These are phyloP conservation scores for Jasminum sambac DNA, from an alignment of 257 asterid genomes.

Conservation along the genomic window DNA sequence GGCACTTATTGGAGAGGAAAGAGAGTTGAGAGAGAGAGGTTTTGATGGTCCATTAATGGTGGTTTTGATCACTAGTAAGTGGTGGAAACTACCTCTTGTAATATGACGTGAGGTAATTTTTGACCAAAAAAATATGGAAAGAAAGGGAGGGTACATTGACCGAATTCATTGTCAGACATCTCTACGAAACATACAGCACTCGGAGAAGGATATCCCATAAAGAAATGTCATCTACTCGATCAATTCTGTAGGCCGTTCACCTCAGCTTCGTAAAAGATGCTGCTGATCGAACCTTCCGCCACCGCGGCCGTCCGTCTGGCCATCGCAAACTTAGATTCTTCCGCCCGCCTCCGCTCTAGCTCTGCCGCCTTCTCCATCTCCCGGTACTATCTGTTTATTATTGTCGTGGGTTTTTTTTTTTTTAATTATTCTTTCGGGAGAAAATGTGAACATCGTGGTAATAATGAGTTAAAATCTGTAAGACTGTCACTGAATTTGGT, in stretches of 20 bases:
- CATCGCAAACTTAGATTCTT: conserved; percentile 41
- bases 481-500: neutral
- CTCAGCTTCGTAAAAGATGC: conserved; percentile 40
- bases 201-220: neutral
- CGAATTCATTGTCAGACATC: too few species aligned
- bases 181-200: neutral
- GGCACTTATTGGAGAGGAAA: too few species aligned
- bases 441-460: neutral
- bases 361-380: conserved; percentile 47
- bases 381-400: conserved; percentile 31
- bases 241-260: neutral
- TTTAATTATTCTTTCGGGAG: neutral
- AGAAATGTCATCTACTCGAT: neutral
- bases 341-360: conserved; percentile 42
- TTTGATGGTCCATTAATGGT: too few species aligned
- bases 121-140: too few species aligned
- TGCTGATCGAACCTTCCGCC: conserved; percentile 63
- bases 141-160: too few species aligned
- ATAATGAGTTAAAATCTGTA: neutral
- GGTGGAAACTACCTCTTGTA: too few species aligned
- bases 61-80: too few species aligned
- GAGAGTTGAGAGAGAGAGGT: too few species aligned
- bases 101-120: too few species aligned
- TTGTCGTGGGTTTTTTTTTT: neutral
- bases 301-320: conserved; percentile 45